Percentiles rank a stretch among this genome's conserved stretches.
These are phyloP conservation scores for Pachysandra terminalis DNA, from an alignment of 164 flowering plant species.

Conservation along the genomic window DNA sequence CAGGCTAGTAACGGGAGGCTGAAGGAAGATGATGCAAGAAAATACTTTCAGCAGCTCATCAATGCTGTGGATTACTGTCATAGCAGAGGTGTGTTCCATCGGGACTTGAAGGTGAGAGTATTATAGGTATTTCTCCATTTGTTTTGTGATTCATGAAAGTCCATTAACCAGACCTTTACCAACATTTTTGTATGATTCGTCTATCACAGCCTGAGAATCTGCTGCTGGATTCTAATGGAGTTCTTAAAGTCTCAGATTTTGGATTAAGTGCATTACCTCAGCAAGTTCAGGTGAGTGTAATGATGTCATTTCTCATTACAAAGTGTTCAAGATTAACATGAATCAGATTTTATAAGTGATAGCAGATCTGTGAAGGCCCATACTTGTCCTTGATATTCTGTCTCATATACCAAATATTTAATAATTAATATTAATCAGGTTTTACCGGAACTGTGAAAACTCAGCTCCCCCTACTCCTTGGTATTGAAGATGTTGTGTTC, in stretches of 20 bases:
- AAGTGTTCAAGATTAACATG: background rate
- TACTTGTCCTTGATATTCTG: too few relatives aligned
- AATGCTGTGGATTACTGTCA: conserved; percentile 97
- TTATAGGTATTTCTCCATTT: background rate
- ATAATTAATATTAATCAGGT: too few relatives aligned
- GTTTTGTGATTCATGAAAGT: background rate
- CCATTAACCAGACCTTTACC: background rate
- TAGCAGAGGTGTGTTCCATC: conserved; percentile 91
- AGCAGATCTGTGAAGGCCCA: too few relatives aligned
- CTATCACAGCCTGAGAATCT: conserved; percentile 87
- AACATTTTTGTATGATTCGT: conserved; percentile 8
- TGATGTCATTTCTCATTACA: conserved; percentile 9
- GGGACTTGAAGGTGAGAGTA: conserved; percentile 77
- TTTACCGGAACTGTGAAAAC: too few relatives aligned
- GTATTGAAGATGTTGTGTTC: too few relatives aligned
- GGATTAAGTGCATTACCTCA: conserved; percentile 97
- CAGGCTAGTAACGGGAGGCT: conserved; percentile 78
- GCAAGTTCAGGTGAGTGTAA: conserved; percentile 85
- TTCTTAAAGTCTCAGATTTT: conserved; percentile 94
- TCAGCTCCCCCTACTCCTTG: too few relatives aligned
- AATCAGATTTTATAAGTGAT: too few relatives aligned
- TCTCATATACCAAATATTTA: too few relatives aligned
- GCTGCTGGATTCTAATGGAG: conserved; percentile 81
- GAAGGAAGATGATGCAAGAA: conserved; percentile 94
- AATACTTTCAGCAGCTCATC: conserved; percentile 90